Percentiles rank a stretch among this genome's conserved stretches.
Conservation (phyloP, 371 early-diverging fungal species). For the Mucor mucedo region DNA sequence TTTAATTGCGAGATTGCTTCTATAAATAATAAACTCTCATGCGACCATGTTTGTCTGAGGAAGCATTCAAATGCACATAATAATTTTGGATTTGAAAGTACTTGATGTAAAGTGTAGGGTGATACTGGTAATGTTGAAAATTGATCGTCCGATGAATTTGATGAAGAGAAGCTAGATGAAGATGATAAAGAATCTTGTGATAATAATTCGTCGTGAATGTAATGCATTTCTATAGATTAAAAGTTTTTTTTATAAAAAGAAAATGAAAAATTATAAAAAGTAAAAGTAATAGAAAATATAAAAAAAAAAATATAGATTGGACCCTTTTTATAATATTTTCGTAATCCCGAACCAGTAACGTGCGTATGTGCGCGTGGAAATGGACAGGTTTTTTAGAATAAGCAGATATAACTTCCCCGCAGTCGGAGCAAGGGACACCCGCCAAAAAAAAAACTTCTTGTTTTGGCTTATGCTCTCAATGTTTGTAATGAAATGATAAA, state of each 20-base stretch:
- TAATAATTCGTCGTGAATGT: slow-evolving; percentile 15
- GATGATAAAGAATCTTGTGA: slow-evolving; percentile 30
- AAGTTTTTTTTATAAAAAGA: not conserved
- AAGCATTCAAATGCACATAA: slow-evolving; percentile 33
- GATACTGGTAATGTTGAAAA: not conserved
- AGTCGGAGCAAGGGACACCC: not conserved
- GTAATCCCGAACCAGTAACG: not conserved
- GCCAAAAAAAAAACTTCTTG: not conserved
- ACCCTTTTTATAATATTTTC: not conserved
- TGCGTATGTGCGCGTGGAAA: no score
- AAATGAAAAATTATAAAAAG: slow-evolving; percentile 4
- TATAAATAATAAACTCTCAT: slow-evolving; percentile 35
- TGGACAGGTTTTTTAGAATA: not conserved
- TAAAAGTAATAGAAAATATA: not conserved
- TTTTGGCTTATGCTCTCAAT: not conserved
- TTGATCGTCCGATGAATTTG: slow-evolving; percentile 14
- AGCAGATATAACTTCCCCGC: not conserved
- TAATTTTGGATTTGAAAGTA: slow-evolving; percentile 35
- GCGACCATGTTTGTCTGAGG: slow-evolving; percentile 31
- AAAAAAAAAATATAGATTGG: slow-evolving; percentile 1
- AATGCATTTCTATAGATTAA: slow-evolving; percentile 10
- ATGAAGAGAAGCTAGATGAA: slow-evolving; percentile 24
- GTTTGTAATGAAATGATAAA: not conserved
- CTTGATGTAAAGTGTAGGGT: slow-evolving; percentile 26
- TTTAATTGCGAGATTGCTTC: slow-evolving; percentile 35